Evolutionary conservation across 768 basidiomycete species (phyloP).

Genomic region (Sistotremastrum suecicum): DNA sequence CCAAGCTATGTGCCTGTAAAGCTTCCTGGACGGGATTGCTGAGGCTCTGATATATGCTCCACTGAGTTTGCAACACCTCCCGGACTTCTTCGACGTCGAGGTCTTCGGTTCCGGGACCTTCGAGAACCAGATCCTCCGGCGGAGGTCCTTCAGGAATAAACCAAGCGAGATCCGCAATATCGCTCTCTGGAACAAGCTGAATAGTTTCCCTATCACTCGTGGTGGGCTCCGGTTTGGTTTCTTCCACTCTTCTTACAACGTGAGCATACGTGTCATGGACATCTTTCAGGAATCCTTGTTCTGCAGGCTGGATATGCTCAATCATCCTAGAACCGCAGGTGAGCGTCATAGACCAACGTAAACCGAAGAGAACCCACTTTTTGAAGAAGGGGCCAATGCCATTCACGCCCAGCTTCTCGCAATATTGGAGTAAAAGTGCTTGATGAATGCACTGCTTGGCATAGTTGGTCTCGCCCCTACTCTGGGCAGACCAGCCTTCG

Average conservation of each 20-base stretch:
- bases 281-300: conserved; percentile 75
- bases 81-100: conserved; percentile 79
- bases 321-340: conserved; percentile 52
- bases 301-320: conserved; percentile 56
- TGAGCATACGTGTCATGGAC: conserved; percentile 78
- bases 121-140: conserved; percentile 69
- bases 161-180: conserved; percentile 62
- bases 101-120: conserved; percentile 73
- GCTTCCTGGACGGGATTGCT: conserved; percentile 56
- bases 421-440: conserved; percentile 84
- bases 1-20: conserved; percentile 58
- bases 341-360: no score
- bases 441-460: conserved; percentile 90
- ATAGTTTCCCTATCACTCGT: conserved; percentile 58
- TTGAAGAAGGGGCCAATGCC: conserved; percentile 89
- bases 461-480: conserved; percentile 46
- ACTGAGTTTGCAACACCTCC: conserved; percentile 73
- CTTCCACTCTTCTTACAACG: conserved; percentile 59
- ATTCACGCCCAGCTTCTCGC: conserved; percentile 83
- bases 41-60: conserved; percentile 82
- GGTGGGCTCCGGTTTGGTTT: conserved; percentile 42
- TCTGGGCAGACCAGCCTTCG: conserved; percentile 79
- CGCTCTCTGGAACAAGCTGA: conserved; percentile 87
- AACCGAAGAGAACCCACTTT: conserved; percentile 32
- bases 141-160: conserved; percentile 95